Evolutionary conservation across 352 stramenopile genomes (phyloP).

Genomic region (Pilasporangium apinafurcum): DNA sequence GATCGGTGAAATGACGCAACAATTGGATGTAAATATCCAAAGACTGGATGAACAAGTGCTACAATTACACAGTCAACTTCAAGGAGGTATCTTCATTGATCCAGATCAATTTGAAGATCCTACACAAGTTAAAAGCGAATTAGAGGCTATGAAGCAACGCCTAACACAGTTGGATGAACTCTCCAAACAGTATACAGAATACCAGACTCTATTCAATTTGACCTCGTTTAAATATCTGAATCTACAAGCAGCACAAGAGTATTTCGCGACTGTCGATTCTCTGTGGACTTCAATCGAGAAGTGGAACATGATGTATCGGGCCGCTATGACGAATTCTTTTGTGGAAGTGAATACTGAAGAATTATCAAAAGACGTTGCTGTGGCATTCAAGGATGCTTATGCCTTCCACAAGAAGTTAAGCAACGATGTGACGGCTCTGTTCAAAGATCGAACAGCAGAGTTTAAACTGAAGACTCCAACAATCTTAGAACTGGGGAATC

Average conservation of each 20-base stretch:
- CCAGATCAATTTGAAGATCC: constrained; percentile 83
- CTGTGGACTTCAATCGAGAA: constrained; percentile 83
- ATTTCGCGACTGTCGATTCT: constrained; percentile 75
- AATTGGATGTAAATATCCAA: constrained; percentile 91
- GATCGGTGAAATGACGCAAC: constrained; percentile 88
- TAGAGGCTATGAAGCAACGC: constrained; percentile 76
- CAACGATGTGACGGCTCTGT: constrained; percentile 83
- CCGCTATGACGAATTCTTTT: constrained; percentile 82
- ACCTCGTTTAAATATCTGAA: constrained; percentile 88
- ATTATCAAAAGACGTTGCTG: constrained; percentile 78
- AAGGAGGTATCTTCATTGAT: constrained; percentile 86
- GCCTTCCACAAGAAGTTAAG: constrained; percentile 89
- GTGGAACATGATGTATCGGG: constrained; percentile 80
- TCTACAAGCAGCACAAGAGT: constrained; percentile 81
- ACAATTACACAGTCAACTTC: constrained; percentile 74
- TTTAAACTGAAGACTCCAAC: constrained; percentile 90
- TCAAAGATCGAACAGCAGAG: constrained; percentile 84
- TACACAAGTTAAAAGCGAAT: constrained; percentile 64
- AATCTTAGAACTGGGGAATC: constrained; percentile 89
- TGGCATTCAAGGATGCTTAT: constrained; percentile 88
- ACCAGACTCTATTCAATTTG: constrained; percentile 90
- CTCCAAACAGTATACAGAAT: constrained; percentile 89
- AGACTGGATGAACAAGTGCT: constrained; percentile 89
- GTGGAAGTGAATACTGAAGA: constrained; percentile 86
- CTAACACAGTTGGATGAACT: constrained; percentile 85